Conservation (phyloP, 164 flowering plant species). For the Saururus chinensis region DNA sequence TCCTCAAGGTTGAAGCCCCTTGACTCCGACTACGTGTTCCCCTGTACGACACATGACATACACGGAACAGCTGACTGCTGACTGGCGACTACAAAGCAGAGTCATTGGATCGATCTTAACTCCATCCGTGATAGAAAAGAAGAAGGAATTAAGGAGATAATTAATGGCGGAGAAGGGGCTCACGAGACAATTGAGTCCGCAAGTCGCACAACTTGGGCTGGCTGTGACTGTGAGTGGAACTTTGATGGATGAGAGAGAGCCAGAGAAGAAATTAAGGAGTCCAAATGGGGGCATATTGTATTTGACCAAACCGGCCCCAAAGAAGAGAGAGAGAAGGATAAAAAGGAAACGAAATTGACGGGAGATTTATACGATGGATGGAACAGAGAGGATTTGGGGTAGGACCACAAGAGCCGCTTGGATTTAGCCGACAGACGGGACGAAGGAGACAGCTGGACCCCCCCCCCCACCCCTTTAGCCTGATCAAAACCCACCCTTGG, state of each 20-base stretch:
- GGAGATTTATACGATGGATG: not conserved
- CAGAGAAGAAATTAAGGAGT: not conserved
- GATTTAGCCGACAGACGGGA: constrained; percentile 7
- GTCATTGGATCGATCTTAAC: no score
- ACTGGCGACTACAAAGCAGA: no score
- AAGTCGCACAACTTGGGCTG: not conserved
- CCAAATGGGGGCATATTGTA: not conserved
- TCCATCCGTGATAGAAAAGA: not conserved
- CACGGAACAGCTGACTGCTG: no score
- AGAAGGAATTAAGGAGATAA: no score
- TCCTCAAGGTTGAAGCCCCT: no score
- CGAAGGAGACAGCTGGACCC: constrained; percentile 6
- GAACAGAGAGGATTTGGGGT: not conserved
- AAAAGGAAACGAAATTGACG: constrained; percentile 1
- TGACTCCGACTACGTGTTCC: no score
- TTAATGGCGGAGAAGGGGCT: not conserved
- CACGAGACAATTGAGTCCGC: not conserved
- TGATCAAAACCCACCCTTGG: not conserved
- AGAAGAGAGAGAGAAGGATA: not conserved
- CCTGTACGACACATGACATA: no score
- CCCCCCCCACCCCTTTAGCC: not conserved
- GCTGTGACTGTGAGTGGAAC: not conserved
- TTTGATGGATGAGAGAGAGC: not conserved
- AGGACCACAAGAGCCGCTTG: not conserved
- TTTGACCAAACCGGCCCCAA: not conserved